phyloP scores from a whole-genome alignment of 257 asterid genomes.

The Galeopsis tetrahit region DNA sequence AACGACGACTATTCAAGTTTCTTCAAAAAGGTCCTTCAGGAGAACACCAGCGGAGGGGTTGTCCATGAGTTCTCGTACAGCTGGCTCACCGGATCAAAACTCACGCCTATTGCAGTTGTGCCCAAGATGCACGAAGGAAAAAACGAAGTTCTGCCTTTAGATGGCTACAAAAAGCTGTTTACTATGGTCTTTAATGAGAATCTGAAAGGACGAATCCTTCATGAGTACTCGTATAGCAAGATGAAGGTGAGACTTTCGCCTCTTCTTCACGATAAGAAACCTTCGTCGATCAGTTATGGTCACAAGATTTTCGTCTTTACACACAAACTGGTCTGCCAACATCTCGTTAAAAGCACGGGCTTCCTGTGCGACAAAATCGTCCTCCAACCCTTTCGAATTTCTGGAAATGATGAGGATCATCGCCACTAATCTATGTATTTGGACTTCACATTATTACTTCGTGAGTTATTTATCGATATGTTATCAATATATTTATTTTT shows the following conservation, averaged over 20 bases:
- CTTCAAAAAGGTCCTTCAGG: constrained; percentile 8
- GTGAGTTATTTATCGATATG: no score
- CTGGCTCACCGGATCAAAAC: neutral
- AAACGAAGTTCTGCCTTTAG: neutral
- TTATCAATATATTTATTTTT: no score
- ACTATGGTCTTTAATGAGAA: neutral
- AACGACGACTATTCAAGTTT: neutral
- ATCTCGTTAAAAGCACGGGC: neutral
- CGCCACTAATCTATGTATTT: neutral
- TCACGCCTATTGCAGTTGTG: neutral
- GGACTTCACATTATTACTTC: neutral
- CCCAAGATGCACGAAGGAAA: neutral
- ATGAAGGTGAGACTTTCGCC: neutral
- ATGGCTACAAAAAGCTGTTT: neutral
- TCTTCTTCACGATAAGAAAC: neutral
- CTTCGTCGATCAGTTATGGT: neutral
- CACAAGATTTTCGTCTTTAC: neutral
- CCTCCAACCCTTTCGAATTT: neutral
- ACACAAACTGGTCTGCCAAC: neutral
- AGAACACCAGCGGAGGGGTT: neutral
- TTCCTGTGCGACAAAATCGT: neutral
- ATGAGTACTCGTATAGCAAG: neutral
- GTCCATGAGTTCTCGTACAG: neutral
- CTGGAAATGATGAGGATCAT: neutral
- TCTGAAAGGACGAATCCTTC: constrained; percentile 1